phyloP scores from a whole-genome alignment of 192 early-diverging fungal species.

The Umbelopsis ramanniana region DNA sequence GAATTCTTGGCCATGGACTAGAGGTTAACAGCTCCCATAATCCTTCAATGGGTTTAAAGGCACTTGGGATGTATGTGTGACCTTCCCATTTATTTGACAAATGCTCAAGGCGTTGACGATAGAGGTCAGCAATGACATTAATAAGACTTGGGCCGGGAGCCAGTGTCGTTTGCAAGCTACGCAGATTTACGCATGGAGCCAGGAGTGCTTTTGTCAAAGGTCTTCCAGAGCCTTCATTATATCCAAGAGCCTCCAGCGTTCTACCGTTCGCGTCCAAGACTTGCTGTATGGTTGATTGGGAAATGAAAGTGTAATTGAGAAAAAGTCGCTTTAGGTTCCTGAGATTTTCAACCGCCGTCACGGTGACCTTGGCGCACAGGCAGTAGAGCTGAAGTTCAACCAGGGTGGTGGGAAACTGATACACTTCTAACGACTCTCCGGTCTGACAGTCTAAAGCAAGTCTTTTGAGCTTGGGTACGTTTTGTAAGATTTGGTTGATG shows the following conservation, averaged over 20 bases:
- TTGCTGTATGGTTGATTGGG: background rate
- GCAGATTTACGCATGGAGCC: background rate
- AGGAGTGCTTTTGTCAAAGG: background rate
- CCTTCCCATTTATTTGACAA: conserved; percentile 15
- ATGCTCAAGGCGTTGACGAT: background rate
- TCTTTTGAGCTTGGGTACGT: background rate
- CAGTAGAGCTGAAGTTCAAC: conserved; percentile 5
- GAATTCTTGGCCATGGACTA: background rate
- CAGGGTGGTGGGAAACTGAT: background rate
- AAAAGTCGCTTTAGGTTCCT: background rate
- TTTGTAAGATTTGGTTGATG: conserved; percentile 1
- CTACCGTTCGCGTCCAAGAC: background rate
- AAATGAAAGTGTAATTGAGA: conserved; percentile 6
- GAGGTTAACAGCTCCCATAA: background rate
- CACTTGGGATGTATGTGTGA: conserved; percentile 3
- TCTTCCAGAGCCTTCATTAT: conserved; percentile 9
- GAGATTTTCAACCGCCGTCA: background rate
- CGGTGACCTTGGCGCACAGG: background rate
- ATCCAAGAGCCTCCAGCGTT: background rate
- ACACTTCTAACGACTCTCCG: background rate
- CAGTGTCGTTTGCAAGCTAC: background rate
- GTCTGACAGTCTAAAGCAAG: conserved; percentile 10
- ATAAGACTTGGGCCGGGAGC: background rate
- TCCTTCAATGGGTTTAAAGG: conserved; percentile 1
- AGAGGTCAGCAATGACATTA: conserved; percentile 2